Evolutionary conservation across 768 basidiomycete genomes (phyloP).

Genomic region (Collybia mongolica): DNA sequence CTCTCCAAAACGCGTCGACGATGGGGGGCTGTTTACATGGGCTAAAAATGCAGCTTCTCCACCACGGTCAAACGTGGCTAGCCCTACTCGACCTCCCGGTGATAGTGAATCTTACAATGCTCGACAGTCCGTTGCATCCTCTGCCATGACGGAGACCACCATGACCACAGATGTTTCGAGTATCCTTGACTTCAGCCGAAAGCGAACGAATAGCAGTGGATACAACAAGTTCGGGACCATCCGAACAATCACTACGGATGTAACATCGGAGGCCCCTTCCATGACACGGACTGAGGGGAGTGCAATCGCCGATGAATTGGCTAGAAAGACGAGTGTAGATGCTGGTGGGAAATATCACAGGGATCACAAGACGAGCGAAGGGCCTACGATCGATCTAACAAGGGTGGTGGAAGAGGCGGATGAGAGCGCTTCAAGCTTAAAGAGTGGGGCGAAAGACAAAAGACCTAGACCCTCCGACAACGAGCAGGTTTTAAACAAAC

Average conservation of each 20-base stretch:
- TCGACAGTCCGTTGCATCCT: slow-evolving; percentile 66
- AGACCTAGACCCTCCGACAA: slow-evolving; percentile 18
- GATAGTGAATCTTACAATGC: slow-evolving; percentile 38
- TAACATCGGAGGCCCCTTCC: slow-evolving; percentile 73
- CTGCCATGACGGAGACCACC: slow-evolving; percentile 56
- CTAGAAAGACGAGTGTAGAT: slow-evolving; percentile 27
- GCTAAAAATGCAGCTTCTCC: slow-evolving; percentile 26
- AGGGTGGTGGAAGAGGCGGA: slow-evolving; percentile 75
- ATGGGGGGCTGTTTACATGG: slow-evolving; percentile 30
- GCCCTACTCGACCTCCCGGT: slow-evolving; percentile 24
- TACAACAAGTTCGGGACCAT: slow-evolving; percentile 75
- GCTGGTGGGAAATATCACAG: slow-evolving; percentile 27
- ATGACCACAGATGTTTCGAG: slow-evolving; percentile 56
- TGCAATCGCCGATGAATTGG: slow-evolving; percentile 49
- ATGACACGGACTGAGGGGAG: slow-evolving; percentile 66
- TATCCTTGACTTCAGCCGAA: slow-evolving; percentile 45
- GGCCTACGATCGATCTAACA: slow-evolving; percentile 56
- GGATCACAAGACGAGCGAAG: slow-evolving; percentile 67
- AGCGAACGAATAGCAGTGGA: slow-evolving; percentile 30
- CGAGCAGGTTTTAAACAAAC: slow-evolving; percentile 17
- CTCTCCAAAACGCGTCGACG: slow-evolving; percentile 23
- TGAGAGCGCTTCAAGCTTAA: slow-evolving; percentile 48
- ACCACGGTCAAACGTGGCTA: slow-evolving; percentile 26
- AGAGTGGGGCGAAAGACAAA: slow-evolving; percentile 23
- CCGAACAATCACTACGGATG: slow-evolving; percentile 79